Base-by-base conservation (phyloP, 2,329 filamentous ascomycete species). In the Thelonectria blattea region DNA sequence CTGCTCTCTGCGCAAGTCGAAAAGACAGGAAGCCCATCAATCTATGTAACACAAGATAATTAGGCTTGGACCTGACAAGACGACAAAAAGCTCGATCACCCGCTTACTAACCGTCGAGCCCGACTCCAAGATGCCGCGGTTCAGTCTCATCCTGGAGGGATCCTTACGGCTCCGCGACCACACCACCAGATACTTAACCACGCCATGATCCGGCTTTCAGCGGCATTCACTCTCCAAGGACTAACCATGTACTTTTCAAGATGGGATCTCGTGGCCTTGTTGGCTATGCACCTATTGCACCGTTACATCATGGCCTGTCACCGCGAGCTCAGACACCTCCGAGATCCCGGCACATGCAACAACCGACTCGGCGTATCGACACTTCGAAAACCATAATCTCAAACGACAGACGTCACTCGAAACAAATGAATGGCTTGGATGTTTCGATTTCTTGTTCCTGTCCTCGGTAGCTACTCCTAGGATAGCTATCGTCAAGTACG, bases 401-500 rank as follows among this genome's bases (percentile, higher is more conserved):
- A n/a, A n/a, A 45, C 41, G 9, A 46, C 27, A 53, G 15, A 20
- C 15, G 12, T 47, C 34, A n/a, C 49, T 3, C n/a, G 17, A 20
- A 42, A 24, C 15, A 15, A n/a, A 10, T 56, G 46, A 17, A 39
- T 56, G 50, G 55, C 48, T 48, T 58, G 14, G 32, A 57, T 45
- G 59, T 57, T 45, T 10, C 52, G 7, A 37, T 39, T 52, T 47
- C 20, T 41, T 43, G 49, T 42, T 24, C 41, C 22, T 48, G 27
- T 39, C 27, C 24, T 51, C 47, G 15, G 22, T 55, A 32, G 43
- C 18, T 51, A 52, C 22, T 39, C 24, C 22, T 39, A 20, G 30
- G 20, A 9, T 10, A 30, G 27, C 47, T 52, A 50, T 60, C 60
- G 50, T 15, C 12, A 37, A 37, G 60, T 48, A 58, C 61, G 41